Evolutionary conservation across 805 yeast species (phyloP).

Genomic region (Ogataea dorogensis): DNA sequence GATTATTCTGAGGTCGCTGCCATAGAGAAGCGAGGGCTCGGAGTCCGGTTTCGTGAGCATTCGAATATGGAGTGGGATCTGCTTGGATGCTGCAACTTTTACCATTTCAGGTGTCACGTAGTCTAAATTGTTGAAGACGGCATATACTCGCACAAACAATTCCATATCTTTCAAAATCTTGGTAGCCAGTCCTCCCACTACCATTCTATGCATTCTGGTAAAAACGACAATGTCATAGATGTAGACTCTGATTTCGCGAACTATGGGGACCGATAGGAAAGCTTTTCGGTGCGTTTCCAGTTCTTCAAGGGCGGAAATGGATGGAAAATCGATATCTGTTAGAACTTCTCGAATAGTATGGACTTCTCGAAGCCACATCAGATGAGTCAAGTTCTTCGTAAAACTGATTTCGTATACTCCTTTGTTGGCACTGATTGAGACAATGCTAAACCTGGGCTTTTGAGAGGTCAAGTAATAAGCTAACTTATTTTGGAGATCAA

Average conservation of each 20-base stretch:
- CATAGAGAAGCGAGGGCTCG: constrained; percentile 55
- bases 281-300: constrained; percentile 2
- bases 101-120: constrained; percentile 56
- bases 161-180: constrained; percentile 43
- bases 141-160: constrained; percentile 37
- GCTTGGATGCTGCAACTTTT: constrained; percentile 45
- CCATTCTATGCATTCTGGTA: constrained; percentile 54
- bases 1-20: constrained; percentile 48
- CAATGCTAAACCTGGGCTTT: constrained; percentile 19
- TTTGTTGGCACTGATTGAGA: constrained; percentile 20
- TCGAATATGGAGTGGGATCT: constrained; percentile 47
- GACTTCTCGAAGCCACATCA: constrained; percentile 35
- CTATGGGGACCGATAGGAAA: constrained; percentile 33
- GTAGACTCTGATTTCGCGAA: constrained; percentile 52
- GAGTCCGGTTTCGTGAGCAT: constrained; percentile 34
- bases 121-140: constrained; percentile 39
- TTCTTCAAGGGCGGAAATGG: constrained; percentile 1
- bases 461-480: constrained; percentile 3
- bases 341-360: constrained; percentile 11
- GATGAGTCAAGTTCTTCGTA: constrained; percentile 22
- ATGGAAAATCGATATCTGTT: not conserved
- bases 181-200: constrained; percentile 52
- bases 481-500: constrained; percentile 12
- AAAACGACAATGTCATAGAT: constrained; percentile 55
- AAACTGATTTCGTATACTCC: constrained; percentile 21